phyloP scores from a whole-genome alignment of 192 early-diverging fungal genomes.

The Gigaspora rosea region DNA sequence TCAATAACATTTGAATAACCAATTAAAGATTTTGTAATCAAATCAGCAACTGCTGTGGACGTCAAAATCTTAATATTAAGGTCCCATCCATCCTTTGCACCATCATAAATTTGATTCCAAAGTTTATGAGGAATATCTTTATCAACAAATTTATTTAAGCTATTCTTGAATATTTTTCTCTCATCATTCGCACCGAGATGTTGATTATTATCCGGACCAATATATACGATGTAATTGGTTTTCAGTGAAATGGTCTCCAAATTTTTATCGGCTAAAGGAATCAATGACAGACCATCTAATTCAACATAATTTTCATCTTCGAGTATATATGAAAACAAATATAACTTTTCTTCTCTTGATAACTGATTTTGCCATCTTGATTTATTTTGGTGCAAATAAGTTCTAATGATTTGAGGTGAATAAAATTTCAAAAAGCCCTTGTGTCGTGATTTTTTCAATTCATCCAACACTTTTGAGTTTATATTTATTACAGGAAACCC shows the following conservation, averaged over 20 bases:
- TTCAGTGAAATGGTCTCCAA: background rate
- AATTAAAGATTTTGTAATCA: background rate
- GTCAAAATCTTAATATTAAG: constrained; percentile 6
- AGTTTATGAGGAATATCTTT: background rate
- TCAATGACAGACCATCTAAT: background rate
- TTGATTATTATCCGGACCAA: background rate
- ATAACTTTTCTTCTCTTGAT: background rate
- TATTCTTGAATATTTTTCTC: background rate
- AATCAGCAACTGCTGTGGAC: background rate
- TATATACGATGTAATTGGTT: background rate
- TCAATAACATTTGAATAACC: background rate
- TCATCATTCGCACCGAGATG: background rate
- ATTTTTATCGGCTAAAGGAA: background rate
- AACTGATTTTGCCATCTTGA: background rate
- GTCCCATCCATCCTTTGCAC: background rate
- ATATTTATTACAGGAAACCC: constrained; percentile 4
- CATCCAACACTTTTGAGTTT: background rate
- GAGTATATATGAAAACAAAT: background rate
- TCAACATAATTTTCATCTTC: background rate
- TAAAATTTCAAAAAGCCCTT: background rate
- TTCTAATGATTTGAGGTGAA: background rate
- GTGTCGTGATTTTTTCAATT: background rate
- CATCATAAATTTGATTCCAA: background rate
- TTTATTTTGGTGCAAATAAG: background rate
- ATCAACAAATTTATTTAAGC: constrained; percentile 10